Conservation (phyloP, 2,329 filamentous ascomycete genomes). For the Biscogniauxia marginata region DNA sequence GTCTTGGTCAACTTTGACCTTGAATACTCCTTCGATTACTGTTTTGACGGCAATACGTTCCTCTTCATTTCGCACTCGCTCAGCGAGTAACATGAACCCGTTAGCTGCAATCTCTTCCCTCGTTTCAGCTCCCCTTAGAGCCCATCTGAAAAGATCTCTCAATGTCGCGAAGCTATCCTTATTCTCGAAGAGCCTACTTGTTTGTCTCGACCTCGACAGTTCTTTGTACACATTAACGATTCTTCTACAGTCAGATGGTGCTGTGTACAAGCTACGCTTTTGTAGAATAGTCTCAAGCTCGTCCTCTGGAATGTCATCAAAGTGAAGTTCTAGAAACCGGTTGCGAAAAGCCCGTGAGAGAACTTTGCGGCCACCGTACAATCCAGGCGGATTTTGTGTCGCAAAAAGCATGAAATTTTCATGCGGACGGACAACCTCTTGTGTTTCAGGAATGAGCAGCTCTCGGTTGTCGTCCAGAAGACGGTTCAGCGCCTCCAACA, state of each 20-base stretch:
- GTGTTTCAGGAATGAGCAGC: slow-evolving; percentile 91
- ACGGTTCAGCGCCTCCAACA: slow-evolving; percentile 92
- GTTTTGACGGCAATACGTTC: slow-evolving; percentile 82
- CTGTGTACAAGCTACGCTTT: slow-evolving; percentile 79
- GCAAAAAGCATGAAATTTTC: slow-evolving; percentile 97
- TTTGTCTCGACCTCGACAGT: slow-evolving; percentile 84
- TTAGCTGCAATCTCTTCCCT: slow-evolving; percentile 87
- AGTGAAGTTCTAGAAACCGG: slow-evolving; percentile 93
- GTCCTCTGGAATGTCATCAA: slow-evolving; percentile 94
- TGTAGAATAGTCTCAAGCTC: slow-evolving; percentile 91
- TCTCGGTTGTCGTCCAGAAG: slow-evolving; percentile 95
- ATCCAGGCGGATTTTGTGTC: slow-evolving; percentile 91
- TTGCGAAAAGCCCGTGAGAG: slow-evolving; percentile 95
- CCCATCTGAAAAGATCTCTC: slow-evolving; percentile 95
- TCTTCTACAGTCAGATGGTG: slow-evolving; percentile 84
- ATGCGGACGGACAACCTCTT: slow-evolving; percentile 88
- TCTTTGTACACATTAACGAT: slow-evolving; percentile 95
- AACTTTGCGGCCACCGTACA: slow-evolving; percentile 93
- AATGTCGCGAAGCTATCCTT: slow-evolving; percentile 97
- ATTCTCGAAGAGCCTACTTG: slow-evolving; percentile 89
- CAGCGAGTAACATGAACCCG: slow-evolving; percentile 93
- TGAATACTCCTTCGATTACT: slow-evolving; percentile 89
- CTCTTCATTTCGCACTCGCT: slow-evolving; percentile 87
- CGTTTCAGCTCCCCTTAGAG: slow-evolving; percentile 77
- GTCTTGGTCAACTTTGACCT: slow-evolving; percentile 73